Conservation (phyloP, 2,329 filamentous ascomycete genomes). For the Microcyclospora tardicrescens region DNA sequence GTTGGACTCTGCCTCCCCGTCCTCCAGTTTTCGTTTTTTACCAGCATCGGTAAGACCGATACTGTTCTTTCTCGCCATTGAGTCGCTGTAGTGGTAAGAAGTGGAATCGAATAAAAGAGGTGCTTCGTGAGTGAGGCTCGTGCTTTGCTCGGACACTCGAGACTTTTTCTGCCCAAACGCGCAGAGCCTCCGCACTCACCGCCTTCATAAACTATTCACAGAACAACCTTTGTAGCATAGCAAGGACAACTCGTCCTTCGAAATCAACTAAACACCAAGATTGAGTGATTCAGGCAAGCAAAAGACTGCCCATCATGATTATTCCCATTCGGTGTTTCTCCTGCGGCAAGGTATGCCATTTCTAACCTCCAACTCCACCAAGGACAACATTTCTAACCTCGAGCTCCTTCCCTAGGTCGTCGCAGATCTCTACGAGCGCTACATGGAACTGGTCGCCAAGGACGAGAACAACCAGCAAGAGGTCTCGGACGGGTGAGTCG, state of each 20-base stretch:
- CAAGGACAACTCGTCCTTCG: too few species aligned
- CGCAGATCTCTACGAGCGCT: constrained; percentile 94
- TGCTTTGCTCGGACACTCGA: neutral
- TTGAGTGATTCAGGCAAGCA: neutral
- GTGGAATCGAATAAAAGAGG: neutral
- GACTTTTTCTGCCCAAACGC: neutral
- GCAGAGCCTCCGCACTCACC: neutral
- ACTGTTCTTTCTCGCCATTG: neutral
- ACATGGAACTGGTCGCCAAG: constrained; percentile 76
- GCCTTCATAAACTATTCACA: too few species aligned
- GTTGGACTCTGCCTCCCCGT: neutral
- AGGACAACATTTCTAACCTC: neutral
- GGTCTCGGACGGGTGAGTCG: constrained; percentile 22
- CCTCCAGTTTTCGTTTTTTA: neutral
- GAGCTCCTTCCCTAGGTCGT: constrained; percentile 56
- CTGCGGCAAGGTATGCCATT: constrained; percentile 72
- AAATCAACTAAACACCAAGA: too few species aligned
- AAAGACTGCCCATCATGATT: constrained; percentile 61
- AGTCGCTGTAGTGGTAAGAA: neutral
- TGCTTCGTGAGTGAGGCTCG: neutral
- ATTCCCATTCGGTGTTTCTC: constrained; percentile 98
- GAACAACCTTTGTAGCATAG: too few species aligned
- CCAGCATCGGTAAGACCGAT: neutral
- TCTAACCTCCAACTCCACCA: neutral
- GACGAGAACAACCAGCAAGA: constrained; percentile 58